A percentile compares a stretch with the other conserved stretches of the same genome.
phyloP scores from a whole-genome alignment of 805 yeast genomes.

The Teunomyces aglyptinius region DNA sequence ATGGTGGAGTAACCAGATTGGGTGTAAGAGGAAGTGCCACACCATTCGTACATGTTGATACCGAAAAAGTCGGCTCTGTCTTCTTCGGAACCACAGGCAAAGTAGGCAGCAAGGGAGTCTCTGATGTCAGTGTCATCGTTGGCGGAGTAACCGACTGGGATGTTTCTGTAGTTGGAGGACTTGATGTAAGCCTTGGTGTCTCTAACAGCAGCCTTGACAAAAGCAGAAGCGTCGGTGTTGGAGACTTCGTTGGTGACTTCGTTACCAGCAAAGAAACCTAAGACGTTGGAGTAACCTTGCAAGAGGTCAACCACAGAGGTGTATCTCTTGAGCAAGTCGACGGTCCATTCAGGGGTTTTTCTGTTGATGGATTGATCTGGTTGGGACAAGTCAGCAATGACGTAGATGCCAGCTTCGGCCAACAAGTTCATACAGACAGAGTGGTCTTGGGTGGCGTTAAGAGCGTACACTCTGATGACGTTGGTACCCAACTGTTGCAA shows the following conservation, averaged over 20 bases:
- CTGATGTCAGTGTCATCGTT: constrained; percentile 71
- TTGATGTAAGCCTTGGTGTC: constrained; percentile 69
- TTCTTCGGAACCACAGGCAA: constrained; percentile 67
- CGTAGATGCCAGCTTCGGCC: constrained; percentile 85
- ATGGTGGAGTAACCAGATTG: constrained; percentile 65
- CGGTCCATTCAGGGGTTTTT: constrained; percentile 59
- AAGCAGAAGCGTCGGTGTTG: constrained; percentile 75
- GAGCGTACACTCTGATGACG: constrained; percentile 73
- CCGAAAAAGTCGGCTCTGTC: constrained; percentile 79
- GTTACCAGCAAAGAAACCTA: constrained; percentile 86
- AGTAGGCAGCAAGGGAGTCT: constrained; percentile 68
- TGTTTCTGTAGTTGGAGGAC: constrained; percentile 56
- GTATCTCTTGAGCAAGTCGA: constrained; percentile 64
- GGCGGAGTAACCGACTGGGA: constrained; percentile 82
- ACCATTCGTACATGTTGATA: constrained; percentile 89
- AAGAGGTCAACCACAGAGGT: constrained; percentile 66
- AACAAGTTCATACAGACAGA: constrained; percentile 64
- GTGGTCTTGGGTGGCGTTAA: constrained; percentile 64
- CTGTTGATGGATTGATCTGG: constrained; percentile 66
- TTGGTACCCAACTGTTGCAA: constrained; percentile 61
- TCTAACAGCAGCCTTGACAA: constrained; percentile 80
- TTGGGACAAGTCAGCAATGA: constrained; percentile 81
- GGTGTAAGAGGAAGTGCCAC: constrained; percentile 60
- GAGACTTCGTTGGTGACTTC: constrained; percentile 69
- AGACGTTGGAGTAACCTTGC: constrained; percentile 65